Conservation (phyloP, 2,329 filamentous ascomycete species). For the Neonectria neomacrospora region DNA sequence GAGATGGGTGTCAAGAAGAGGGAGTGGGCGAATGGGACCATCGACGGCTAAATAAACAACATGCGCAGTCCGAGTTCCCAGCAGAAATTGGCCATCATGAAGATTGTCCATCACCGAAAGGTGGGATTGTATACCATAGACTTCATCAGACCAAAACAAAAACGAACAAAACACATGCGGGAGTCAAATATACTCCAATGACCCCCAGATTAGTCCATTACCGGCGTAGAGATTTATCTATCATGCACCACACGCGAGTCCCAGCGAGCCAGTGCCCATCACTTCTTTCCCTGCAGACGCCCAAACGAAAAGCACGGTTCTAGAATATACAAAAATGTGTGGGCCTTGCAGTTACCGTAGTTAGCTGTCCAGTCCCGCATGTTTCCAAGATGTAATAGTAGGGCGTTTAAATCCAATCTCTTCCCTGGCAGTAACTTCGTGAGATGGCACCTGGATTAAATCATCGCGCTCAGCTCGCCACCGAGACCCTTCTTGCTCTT, state of each 20-base stretch:
- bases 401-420: slow-evolving; percentile 44
- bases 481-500: slow-evolving; percentile 67
- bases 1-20: slow-evolving; percentile 91
- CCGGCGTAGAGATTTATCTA: slow-evolving; percentile 45
- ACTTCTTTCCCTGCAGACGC: slow-evolving; percentile 45
- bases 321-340: slow-evolving; percentile 47
- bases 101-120: not conserved
- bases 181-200: slow-evolving; percentile 26
- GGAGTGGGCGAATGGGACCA: slow-evolving; percentile 80
- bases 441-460: slow-evolving; percentile 45
- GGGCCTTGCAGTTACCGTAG: slow-evolving; percentile 28
- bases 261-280: slow-evolving; percentile 40
- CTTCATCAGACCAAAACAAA: slow-evolving; percentile 16
- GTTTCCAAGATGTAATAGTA: slow-evolving; percentile 44
- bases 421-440: slow-evolving; percentile 36
- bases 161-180: slow-evolving; percentile 3
- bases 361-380: slow-evolving; percentile 38
- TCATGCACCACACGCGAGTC: slow-evolving; percentile 44
- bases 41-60: slow-evolving; percentile 53
- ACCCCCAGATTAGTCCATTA: slow-evolving; percentile 47
- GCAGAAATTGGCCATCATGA: not conserved
- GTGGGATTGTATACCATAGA: slow-evolving; percentile 21
- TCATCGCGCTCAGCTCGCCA: slow-evolving; percentile 60
- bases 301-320: slow-evolving; percentile 42
- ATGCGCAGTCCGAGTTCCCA: not conserved